These are phyloP conservation scores for Leucosporidium scottii DNA, from an alignment of 768 basidiomycete genomes.

Conservation along the genomic window DNA sequence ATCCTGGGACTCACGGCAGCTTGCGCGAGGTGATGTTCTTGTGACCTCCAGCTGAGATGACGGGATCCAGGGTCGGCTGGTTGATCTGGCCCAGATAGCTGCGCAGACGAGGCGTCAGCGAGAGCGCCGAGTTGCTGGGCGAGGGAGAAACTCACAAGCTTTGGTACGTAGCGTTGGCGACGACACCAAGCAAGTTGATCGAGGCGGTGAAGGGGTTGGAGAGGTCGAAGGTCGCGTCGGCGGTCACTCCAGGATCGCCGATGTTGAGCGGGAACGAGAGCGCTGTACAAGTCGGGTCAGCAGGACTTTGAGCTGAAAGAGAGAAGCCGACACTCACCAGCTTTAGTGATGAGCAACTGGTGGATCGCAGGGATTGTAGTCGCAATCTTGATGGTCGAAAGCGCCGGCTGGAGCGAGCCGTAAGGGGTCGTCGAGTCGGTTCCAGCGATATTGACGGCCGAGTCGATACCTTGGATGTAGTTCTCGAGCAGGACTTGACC, in stretches of 20 bases:
- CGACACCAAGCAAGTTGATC: slow-evolving; percentile 56
- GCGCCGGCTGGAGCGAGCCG: slow-evolving; percentile 54
- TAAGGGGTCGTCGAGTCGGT: slow-evolving; percentile 55
- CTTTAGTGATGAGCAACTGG: slow-evolving; percentile 52
- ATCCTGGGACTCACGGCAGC: slow-evolving; percentile 2
- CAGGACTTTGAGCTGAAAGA: slow-evolving; percentile 34
- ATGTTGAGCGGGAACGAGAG: slow-evolving; percentile 60
- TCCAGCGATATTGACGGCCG: slow-evolving; percentile 48
- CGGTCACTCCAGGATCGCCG: slow-evolving; percentile 53
- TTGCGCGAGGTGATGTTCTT: slow-evolving; percentile 53
- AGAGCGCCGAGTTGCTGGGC: no score
- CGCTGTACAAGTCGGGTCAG: slow-evolving; percentile 53
- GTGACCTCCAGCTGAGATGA: slow-evolving; percentile 56
- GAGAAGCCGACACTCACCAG: slow-evolving; percentile 39
- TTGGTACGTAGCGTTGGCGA: slow-evolving; percentile 52
- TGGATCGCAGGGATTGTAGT: slow-evolving; percentile 61
- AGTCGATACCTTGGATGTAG: slow-evolving; percentile 55
- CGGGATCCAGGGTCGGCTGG: slow-evolving; percentile 43
- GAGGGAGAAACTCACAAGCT: slow-evolving; percentile 42
- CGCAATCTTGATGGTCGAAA: slow-evolving; percentile 56
- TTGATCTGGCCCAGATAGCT: slow-evolving; percentile 47
- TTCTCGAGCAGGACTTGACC: slow-evolving; percentile 56
- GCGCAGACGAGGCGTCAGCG: no score
- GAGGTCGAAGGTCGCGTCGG: slow-evolving; percentile 54
- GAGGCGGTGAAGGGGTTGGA: slow-evolving; percentile 68